A percentile compares a stretch with the other conserved stretches of the same genome.
phyloP scores from a whole-genome alignment of 108 stramenopile genomes.

The Parmales sp. region DNA sequence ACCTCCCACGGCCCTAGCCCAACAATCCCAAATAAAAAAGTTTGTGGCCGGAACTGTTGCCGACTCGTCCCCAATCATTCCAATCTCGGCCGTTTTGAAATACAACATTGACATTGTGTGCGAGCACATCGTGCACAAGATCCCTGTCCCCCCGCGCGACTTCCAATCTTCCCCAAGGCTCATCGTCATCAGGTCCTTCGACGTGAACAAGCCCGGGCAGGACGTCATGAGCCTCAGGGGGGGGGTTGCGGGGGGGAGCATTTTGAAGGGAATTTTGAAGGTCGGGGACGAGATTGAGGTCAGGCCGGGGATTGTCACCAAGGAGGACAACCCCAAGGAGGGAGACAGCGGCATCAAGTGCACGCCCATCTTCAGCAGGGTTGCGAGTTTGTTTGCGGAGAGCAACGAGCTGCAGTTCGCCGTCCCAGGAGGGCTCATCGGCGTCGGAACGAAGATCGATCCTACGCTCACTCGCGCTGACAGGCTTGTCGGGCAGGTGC shows the following conservation, averaged over 20 bases:
- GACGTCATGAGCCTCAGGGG: slow-evolving; percentile 84
- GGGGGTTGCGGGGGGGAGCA: slow-evolving; percentile 97
- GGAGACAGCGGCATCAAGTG: slow-evolving; percentile 68
- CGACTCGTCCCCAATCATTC: slow-evolving; percentile 90
- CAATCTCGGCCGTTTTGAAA: slow-evolving; percentile 91
- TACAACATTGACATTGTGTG: slow-evolving; percentile 99
- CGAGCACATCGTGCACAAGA: slow-evolving; percentile 90
- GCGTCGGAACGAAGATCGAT: slow-evolving; percentile 97
- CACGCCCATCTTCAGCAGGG: slow-evolving; percentile 75
- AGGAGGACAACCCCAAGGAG: slow-evolving; percentile 64
- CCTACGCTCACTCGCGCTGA: slow-evolving; percentile 97
- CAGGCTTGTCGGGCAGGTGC: slow-evolving; percentile 95
- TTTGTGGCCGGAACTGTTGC: slow-evolving; percentile 98
- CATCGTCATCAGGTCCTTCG: slow-evolving; percentile 98
- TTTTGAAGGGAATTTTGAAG: slow-evolving; percentile 89
- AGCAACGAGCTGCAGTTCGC: slow-evolving; percentile 94
- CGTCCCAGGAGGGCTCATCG: slow-evolving; percentile 98
- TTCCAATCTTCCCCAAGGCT: slow-evolving; percentile 85
- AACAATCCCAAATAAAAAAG: too few relatives aligned
- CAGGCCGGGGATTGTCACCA: slow-evolving; percentile 94
- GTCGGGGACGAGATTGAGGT: slow-evolving; percentile 99
- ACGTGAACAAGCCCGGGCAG: slow-evolving; percentile 99
- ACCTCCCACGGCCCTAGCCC: too few relatives aligned
- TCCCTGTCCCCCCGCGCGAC: slow-evolving; percentile 89
- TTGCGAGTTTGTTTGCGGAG: slow-evolving; percentile 88